Base-by-base conservation (phyloP, 441 rosid species). In the Rhodomyrtus psidioides region DNA sequence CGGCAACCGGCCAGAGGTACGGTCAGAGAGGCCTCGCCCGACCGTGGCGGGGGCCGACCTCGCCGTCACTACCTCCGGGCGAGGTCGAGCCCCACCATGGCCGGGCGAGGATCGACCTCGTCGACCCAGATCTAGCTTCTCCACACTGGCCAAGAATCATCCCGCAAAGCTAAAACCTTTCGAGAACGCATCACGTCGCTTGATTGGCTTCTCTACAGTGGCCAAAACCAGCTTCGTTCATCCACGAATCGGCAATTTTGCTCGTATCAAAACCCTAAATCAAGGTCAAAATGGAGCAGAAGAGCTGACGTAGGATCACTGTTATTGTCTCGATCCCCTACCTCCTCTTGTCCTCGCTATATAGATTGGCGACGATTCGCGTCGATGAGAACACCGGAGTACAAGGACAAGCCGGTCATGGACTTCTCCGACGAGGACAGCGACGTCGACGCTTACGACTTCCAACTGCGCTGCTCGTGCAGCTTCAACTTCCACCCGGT, bases 371-470 rank as follows among this genome's bases (percentile, higher is more conserved):
- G 75, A 39, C 79, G 49, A 2, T 34, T 12, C 49, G 14, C 6
- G 12, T 70, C 79, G 79, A 87, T 88, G 89, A 85, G 79, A 84
- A 88, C 87, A n/a, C 55, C 85, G 79, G 89, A 87, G 75, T 85
- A 46, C 86, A 59, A 58, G 87, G 87, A 75, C 51, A 58, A 83
- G 81, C 81, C 55, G 21, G 26, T 53, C 81, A 85, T 65, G 55
- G 86, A 55, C 57, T 83, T 75, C 56, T 58, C 86, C 62, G 53
- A 82, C 51, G 79, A 62, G 44, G 75, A 70, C 79, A 8, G 39
- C 74, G 70, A 53, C 39, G 60, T 27, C 62, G 58, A 82, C 74
- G 53, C 60, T 27, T 26, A 53, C 85, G 84, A 75, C 54, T 70
- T 28, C 28, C 83, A 42, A 1, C 81, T 82, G 26, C 53, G 56